Conservation (phyloP, 495 filamentous ascomycete species). For the Pyrenula massariospora region DNA sequence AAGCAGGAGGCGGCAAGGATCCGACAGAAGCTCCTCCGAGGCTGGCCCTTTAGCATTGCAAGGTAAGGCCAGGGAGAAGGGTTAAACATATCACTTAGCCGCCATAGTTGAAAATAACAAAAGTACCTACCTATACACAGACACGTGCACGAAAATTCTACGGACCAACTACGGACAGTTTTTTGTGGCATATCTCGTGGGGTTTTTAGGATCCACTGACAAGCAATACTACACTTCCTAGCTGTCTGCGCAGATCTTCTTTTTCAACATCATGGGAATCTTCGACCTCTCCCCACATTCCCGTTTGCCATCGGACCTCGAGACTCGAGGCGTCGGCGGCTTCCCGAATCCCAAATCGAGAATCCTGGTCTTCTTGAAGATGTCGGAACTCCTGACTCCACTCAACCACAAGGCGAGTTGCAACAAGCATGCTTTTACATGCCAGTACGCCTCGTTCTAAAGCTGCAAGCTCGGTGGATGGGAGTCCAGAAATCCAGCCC, state of each 20-base stretch:
- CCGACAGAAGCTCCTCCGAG: too few species aligned
- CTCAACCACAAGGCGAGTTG: slow-evolving; percentile 64
- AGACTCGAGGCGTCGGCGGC: slow-evolving; percentile 66
- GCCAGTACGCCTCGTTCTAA: slow-evolving; percentile 75
- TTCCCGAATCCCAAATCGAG: slow-evolving; percentile 42
- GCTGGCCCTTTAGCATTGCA: too few species aligned
- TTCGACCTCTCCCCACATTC: slow-evolving; percentile 91
- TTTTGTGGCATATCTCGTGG: too few species aligned
- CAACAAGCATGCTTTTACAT: slow-evolving; percentile 74
- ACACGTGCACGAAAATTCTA: too few species aligned
- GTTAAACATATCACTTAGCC: too few species aligned
- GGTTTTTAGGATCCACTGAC: slow-evolving; percentile 52
- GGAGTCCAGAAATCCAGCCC: slow-evolving; percentile 65
- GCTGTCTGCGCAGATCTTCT: slow-evolving; percentile 78
- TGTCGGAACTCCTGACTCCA: slow-evolving; percentile 67
- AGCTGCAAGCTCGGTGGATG: slow-evolving; percentile 69
- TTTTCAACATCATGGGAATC: slow-evolving; percentile 96
- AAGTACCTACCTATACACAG: too few species aligned
- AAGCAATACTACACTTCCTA: slow-evolving; percentile 74
- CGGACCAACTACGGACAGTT: too few species aligned
- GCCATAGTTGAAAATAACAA: too few species aligned
- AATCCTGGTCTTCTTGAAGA: slow-evolving; percentile 16
- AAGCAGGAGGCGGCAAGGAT: too few species aligned
- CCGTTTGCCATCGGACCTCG: slow-evolving; percentile 85
- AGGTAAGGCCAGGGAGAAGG: too few species aligned